Base-by-base conservation (phyloP, 768 basidiomycete genomes). In the Suillus alpinus region DNA sequence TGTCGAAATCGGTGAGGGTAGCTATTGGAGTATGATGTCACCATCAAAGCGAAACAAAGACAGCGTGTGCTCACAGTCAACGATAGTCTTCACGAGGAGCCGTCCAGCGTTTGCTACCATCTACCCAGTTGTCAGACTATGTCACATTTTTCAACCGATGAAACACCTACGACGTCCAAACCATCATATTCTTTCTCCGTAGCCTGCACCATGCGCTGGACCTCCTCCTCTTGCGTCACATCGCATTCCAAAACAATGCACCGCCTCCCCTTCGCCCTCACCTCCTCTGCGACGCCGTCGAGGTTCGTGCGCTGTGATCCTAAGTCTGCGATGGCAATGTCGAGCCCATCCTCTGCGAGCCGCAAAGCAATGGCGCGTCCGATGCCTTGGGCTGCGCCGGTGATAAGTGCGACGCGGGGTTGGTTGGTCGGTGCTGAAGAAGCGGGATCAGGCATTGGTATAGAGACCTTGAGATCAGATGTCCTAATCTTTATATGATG, bases 321-420 rank as follows among this genome's bases (percentile, higher is more conserved):
- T 2, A 76, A 23, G 44, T 76, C 75, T 43, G 73, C 73, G 7
- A 76, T 61, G 8, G 65, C 71, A 13, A 76, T 62, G 37, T 73
- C 68, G n/a, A 70, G 72, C 4, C 75, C 74, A 51, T 76, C 74
- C 1, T 68, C 62, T 6, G 75, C 75, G 6, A 76, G 66, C 3
- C 68, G 63, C 6, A 75, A 66, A 0, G 73, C 73, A 18, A 74
- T 71, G 1, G 66, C 67, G 18, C 62, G 59, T n/a, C 75, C 75
- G 14, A 76, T 74, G 31, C 74, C 75, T 62, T 70, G 64, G n/a
- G 76, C 74, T 12, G 68, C 70, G 32, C 73, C 75, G 3, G 75
- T 76, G 20, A 76, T 67, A 18, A 70, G 50, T 20, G 71, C 73
- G 10, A 59, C 34, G 16, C 41, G 58, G 12, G 32, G 49, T 5